phyloP scores from a whole-genome alignment of 148 eudicot genomes.

The Amaranthus hypochondriacus region DNA sequence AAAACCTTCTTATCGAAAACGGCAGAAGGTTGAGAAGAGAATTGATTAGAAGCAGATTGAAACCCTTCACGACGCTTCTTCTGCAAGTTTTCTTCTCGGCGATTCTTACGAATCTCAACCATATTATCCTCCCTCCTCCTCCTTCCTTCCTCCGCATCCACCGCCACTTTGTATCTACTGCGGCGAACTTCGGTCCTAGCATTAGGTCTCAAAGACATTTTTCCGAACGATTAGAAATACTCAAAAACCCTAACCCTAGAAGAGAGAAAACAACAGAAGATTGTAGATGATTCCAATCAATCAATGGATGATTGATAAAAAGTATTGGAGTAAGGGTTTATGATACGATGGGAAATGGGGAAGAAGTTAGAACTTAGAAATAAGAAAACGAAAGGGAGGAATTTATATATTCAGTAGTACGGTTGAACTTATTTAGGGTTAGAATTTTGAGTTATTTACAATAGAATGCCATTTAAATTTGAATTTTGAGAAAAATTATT shows the following conservation, averaged over 20 bases:
- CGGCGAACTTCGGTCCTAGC: conserved; percentile 69
- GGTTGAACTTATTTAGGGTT: background rate
- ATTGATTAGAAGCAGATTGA: conserved; percentile 37
- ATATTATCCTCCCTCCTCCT: conserved; percentile 66
- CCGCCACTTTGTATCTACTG: conserved; percentile 75
- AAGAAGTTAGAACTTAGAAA: conserved; percentile 1
- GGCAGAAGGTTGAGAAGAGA: conserved; percentile 9
- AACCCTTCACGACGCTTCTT: conserved; percentile 83
- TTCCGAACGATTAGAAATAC: background rate
- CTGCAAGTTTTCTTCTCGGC: conserved; percentile 70
- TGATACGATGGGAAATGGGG: background rate
- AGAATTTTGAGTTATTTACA: conserved; percentile 14
- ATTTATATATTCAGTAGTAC: background rate
- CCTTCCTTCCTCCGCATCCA: conserved; percentile 76
- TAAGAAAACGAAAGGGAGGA: background rate
- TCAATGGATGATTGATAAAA: background rate
- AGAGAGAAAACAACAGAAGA: conserved; percentile 14
- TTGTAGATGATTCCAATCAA: background rate
- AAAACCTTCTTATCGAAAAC: conserved; percentile 46
- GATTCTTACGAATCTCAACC: conserved; percentile 77
- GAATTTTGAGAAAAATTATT: conserved; percentile 21
- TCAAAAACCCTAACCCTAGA: conserved; percentile 20
- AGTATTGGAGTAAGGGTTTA: background rate
- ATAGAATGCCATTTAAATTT: conserved; percentile 21
- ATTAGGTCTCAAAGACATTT: conserved; percentile 74